Evolutionary conservation across 2,329 filamentous ascomycete genomes (phyloP).

Genomic region (Hymenoscyphus infarciens): DNA sequence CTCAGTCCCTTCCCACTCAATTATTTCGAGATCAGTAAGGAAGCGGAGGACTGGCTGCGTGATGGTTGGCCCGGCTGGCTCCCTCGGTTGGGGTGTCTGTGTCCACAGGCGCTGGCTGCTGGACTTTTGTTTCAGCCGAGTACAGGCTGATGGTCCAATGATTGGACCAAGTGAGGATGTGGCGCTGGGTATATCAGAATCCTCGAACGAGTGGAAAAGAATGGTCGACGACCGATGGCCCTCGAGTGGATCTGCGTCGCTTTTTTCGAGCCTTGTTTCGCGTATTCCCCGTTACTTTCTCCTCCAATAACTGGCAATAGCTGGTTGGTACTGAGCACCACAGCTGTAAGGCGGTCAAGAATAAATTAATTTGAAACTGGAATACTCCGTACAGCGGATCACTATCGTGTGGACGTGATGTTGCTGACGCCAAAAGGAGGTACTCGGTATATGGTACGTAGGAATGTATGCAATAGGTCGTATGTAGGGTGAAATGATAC

Average conservation of each 20-base stretch:
- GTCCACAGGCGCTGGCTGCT: slow-evolving; percentile 14
- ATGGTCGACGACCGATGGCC: not conserved
- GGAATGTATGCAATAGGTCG: slow-evolving; percentile 4
- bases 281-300: slow-evolving; percentile 3
- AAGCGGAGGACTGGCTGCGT: slow-evolving; percentile 14
- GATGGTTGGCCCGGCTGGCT: slow-evolving; percentile 24
- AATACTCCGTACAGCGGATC: slow-evolving; percentile 3
- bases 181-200: slow-evolving; percentile 17
- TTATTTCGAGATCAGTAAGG: slow-evolving; percentile 27
- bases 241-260: slow-evolving; percentile 5
- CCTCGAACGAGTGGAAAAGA: not conserved
- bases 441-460: not conserved
- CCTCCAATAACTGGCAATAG: slow-evolving; percentile 9
- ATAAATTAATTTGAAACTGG: slow-evolving; percentile 21
- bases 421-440: slow-evolving; percentile 1
- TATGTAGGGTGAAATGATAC: not conserved
- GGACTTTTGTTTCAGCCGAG: slow-evolving; percentile 16
- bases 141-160: not conserved
- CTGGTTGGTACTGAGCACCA: slow-evolving; percentile 11
- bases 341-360: slow-evolving; percentile 19
- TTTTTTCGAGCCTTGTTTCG: slow-evolving; percentile 13
- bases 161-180: slow-evolving; percentile 9
- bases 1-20: slow-evolving; percentile 12
- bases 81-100: slow-evolving; percentile 8
- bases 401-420: not conserved